Evolutionary conservation across 805 yeast species (phyloP).

Genomic region (Zygosaccharomyces lentus): DNA sequence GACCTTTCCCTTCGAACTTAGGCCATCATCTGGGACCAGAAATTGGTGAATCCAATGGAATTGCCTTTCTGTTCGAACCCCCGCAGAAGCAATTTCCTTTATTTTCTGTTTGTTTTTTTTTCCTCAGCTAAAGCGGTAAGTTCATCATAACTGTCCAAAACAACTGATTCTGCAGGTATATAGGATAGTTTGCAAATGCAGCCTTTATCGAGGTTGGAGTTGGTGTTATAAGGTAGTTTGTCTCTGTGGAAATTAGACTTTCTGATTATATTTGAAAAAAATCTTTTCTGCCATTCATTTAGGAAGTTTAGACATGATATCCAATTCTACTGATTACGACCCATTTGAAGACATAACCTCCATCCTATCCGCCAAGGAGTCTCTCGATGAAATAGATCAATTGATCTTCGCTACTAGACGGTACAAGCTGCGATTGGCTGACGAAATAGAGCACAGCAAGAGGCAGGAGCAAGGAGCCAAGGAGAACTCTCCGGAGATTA

Average conservation of each 20-base stretch:
- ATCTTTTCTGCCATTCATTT: not conserved
- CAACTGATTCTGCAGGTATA: not conserved
- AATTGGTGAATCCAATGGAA: too few species aligned
- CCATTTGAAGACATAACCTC: constrained; percentile 50
- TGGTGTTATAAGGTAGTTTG: not conserved
- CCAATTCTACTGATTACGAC: constrained; percentile 43
- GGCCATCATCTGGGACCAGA: too few species aligned
- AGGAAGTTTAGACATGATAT: constrained; percentile 16
- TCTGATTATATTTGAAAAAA: not conserved
- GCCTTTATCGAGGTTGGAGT: not conserved
- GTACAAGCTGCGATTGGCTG: constrained; percentile 48
- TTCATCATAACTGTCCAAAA: not conserved
- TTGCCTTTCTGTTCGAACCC: constrained; percentile 1
- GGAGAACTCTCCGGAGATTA: constrained; percentile 12
- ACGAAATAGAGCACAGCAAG: constrained; percentile 40
- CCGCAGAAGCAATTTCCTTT: not conserved
- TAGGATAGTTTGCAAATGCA: not conserved
- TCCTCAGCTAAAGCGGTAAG: constrained; percentile 2
- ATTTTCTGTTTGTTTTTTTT: not conserved
- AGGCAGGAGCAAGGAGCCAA: constrained; percentile 19
- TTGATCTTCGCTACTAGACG: constrained; percentile 46
- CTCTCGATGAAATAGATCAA: constrained; percentile 48
- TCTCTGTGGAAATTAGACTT: not conserved
- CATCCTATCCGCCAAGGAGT: constrained; percentile 48
- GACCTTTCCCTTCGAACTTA: too few species aligned